Conservation (phyloP, 1,284 basidiomycete species). For the Ganoderma meredithae region DNA sequence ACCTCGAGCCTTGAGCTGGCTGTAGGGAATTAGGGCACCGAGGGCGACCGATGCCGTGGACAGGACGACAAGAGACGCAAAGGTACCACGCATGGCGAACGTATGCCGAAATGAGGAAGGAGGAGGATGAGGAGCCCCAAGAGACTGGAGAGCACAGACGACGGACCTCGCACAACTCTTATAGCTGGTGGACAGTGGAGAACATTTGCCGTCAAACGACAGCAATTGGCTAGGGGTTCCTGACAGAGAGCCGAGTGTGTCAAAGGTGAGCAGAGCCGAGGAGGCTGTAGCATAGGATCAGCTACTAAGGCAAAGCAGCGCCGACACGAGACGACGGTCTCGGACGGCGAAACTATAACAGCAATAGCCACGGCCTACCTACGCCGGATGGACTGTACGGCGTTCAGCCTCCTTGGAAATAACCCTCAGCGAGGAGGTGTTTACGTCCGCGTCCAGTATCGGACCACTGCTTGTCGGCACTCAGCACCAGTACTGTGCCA, state of each 20-base stretch:
- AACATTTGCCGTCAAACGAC: not conserved
- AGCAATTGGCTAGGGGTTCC: not conserved
- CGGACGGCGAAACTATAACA: not conserved
- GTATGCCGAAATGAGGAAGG: not conserved
- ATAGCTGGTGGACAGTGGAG: not conserved
- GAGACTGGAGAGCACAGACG: not conserved
- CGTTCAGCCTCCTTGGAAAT: too few species aligned
- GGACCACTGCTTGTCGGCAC: too few species aligned
- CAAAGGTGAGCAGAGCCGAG: not conserved
- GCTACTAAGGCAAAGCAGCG: not conserved
- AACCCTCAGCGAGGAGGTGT: not conserved
- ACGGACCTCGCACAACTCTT: not conserved
- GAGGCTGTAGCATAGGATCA: not conserved
- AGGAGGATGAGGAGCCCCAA: not conserved
- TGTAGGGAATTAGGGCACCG: conserved; percentile 9
- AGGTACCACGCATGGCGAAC: conserved; percentile 11
- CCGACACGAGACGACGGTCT: not conserved
- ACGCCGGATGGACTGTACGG: not conserved
- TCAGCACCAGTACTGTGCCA: too few species aligned
- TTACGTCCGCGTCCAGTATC: not conserved
- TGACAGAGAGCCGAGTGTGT: not conserved
- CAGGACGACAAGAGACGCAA: conserved; percentile 12
- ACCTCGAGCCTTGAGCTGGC: conserved; percentile 14
- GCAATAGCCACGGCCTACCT: not conserved
- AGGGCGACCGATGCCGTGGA: conserved; percentile 5